phyloP scores from a whole-genome alignment of 2,329 filamentous ascomycete genomes.

The Scedosporium boydii region DNA sequence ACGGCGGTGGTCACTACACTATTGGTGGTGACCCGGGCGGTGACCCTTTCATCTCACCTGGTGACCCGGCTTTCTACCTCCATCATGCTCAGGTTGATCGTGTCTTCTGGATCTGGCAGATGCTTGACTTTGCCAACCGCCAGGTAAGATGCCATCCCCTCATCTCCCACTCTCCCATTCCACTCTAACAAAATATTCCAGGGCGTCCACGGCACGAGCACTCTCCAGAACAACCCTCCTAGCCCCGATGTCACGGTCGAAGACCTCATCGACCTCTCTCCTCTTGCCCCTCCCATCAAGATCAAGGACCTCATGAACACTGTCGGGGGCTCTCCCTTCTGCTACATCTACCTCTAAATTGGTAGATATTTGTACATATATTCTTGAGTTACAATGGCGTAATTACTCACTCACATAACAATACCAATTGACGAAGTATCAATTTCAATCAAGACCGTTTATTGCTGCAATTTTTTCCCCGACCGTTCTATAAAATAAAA shows the following conservation, averaged over 20 bases:
- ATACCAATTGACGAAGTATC: no score
- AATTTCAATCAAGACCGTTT: no score
- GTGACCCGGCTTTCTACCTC: slow-evolving; percentile 19
- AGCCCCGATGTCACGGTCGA: slow-evolving; percentile 3
- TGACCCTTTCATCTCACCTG: slow-evolving; percentile 14
- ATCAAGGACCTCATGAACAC: slow-evolving; percentile 30
- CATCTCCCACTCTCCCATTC: slow-evolving; percentile 10
- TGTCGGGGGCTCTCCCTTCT: slow-evolving; percentile 28
- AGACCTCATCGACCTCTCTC: slow-evolving; percentile 10
- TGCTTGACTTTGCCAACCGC: slow-evolving; percentile 27
- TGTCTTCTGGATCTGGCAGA: slow-evolving; percentile 23
- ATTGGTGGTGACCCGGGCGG: slow-evolving; percentile 24
- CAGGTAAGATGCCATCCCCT: slow-evolving; percentile 9
- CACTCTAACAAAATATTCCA: slow-evolving; percentile 16
- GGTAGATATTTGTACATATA: neutral
- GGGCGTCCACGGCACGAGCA: slow-evolving; percentile 17
- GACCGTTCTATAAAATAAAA: no score
- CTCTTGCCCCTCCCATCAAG: slow-evolving; percentile 22
- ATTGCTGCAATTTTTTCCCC: no score
- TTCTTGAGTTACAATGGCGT: no score
- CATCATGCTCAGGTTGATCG: slow-evolving; percentile 20
- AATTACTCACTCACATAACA: no score
- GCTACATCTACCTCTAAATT: slow-evolving; percentile 28
- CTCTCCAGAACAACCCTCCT: slow-evolving; percentile 9
- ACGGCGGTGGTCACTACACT: slow-evolving; percentile 28